Conservation (phyloP, 768 basidiomycete genomes). For the Amanita thiersii region DNA sequence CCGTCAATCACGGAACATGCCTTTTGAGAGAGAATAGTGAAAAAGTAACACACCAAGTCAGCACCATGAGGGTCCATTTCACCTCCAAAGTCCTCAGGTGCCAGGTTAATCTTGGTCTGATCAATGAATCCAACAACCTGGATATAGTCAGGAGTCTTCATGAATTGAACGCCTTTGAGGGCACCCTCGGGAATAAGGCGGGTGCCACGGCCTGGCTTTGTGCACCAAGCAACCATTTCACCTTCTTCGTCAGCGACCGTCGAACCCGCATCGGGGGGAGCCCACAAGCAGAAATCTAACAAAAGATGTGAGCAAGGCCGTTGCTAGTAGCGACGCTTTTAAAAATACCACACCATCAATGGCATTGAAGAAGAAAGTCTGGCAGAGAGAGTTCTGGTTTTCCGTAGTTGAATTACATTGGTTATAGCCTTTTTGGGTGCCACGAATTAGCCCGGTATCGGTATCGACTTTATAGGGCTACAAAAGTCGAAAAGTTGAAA, state of each 20-base stretch:
- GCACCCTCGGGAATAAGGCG: constrained; percentile 66
- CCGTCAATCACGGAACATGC: constrained; percentile 5
- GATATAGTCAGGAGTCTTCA: constrained; percentile 50
- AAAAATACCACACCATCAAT: constrained; percentile 34
- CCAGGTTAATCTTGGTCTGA: constrained; percentile 50
- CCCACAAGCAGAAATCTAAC: constrained; percentile 68
- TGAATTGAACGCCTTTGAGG: constrained; percentile 55
- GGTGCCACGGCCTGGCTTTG: constrained; percentile 61
- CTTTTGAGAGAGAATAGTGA: not conserved
- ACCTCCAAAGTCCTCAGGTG: constrained; percentile 53
- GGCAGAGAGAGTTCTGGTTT: constrained; percentile 47
- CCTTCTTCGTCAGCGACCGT: constrained; percentile 61
- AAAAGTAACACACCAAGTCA: constrained; percentile 30
- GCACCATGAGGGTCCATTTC: constrained; percentile 76
- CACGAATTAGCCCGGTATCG: constrained; percentile 23
- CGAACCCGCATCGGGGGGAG: constrained; percentile 38
- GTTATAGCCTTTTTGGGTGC: constrained; percentile 56
- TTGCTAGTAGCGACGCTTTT: not conserved
- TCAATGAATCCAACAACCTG: constrained; percentile 58
- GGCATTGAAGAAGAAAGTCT: constrained; percentile 51
- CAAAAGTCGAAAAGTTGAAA: constrained; percentile 3
- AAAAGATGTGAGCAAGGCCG: not conserved
- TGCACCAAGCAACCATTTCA: constrained; percentile 71
- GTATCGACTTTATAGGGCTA: constrained; percentile 32
- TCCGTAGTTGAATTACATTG: constrained; percentile 61